Evolutionary conservation across 2,329 filamentous ascomycete species (phyloP).

Genomic region (Trichoderma koningii): DNA sequence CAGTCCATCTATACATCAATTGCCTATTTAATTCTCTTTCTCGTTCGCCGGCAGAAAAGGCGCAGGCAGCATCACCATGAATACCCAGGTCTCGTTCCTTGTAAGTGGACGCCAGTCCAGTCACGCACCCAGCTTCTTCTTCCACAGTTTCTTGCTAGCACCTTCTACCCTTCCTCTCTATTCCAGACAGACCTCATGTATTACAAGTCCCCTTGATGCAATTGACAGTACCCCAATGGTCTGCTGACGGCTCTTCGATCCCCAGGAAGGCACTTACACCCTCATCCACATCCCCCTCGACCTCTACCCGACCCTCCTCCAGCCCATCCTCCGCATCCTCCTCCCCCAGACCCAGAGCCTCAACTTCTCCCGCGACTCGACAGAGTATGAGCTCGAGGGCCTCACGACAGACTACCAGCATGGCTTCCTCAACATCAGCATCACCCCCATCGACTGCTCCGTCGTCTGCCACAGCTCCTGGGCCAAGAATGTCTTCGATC

Average conservation of each 20-base stretch:
- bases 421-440: slow-evolving; percentile 88
- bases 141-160: background rate
- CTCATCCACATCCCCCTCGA: slow-evolving; percentile 87
- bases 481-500: slow-evolving; percentile 73
- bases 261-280: slow-evolving; percentile 80
- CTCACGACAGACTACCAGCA: slow-evolving; percentile 58
- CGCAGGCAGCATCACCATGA: slow-evolving; percentile 46
- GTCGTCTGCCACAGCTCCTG: slow-evolving; percentile 81
- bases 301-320: slow-evolving; percentile 76
- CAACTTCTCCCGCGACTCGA: slow-evolving; percentile 41
- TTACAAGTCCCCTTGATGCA: background rate
- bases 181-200: background rate
- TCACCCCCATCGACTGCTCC: slow-evolving; percentile 90
- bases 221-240: background rate
- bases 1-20: background rate
- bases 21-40: background rate
- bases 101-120: slow-evolving; percentile 44
- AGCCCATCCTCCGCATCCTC: slow-evolving; percentile 83
- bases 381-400: slow-evolving; percentile 47
- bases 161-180: too few species aligned
- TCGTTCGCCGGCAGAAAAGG: background rate
- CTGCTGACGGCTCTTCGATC: background rate
- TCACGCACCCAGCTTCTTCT: background rate
- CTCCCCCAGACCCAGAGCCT: slow-evolving; percentile 62
- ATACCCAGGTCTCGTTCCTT: slow-evolving; percentile 59